A percentile compares a stretch with the other conserved stretches of the same genome.
These are phyloP conservation scores for Cyclocybe cylindracea DNA, from an alignment of 768 basidiomycete species.

Conservation along the genomic window DNA sequence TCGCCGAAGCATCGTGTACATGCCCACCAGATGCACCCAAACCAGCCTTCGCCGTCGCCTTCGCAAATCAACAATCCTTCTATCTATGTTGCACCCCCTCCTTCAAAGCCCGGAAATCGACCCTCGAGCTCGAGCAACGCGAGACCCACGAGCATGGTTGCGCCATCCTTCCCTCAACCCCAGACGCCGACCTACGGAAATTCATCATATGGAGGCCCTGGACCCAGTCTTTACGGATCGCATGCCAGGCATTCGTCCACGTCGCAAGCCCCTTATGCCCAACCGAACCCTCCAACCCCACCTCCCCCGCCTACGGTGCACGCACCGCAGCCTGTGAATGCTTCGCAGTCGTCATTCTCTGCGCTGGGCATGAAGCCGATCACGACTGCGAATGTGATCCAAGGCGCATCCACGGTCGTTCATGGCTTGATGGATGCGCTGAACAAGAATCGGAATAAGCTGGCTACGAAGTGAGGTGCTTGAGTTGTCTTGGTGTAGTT, in stretches of 20 bases:
- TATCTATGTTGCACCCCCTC: conserved; percentile 38
- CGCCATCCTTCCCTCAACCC: conserved; percentile 19
- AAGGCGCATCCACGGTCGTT: conserved; percentile 21
- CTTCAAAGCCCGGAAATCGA: conserved; percentile 15
- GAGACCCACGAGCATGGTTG: not conserved
- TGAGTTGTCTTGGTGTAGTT: too few species aligned
- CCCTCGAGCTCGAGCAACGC: conserved; percentile 11
- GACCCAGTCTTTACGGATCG: conserved; percentile 9
- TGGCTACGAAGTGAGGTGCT: too few species aligned
- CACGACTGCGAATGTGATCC: conserved; percentile 8
- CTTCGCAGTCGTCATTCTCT: conserved; percentile 1
- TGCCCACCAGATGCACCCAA: conserved; percentile 33
- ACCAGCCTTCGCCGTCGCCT: conserved; percentile 42
- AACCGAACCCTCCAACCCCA: not conserved
- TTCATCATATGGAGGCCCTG: not conserved
- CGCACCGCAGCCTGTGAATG: conserved; percentile 12
- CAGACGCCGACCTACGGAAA: conserved; percentile 4
- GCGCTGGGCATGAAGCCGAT: conserved; percentile 7
- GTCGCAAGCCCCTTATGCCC: not conserved
- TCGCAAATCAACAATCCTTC: conserved; percentile 41
- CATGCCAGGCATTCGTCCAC: not conserved
- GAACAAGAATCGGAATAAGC: not conserved
- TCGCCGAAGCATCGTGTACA: conserved; percentile 22
- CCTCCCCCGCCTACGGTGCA: conserved; percentile 8
- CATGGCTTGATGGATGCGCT: conserved; percentile 22